phyloP scores from a whole-genome alignment of 1,284 basidiomycete genomes.

The Agroathelia rolfsii region DNA sequence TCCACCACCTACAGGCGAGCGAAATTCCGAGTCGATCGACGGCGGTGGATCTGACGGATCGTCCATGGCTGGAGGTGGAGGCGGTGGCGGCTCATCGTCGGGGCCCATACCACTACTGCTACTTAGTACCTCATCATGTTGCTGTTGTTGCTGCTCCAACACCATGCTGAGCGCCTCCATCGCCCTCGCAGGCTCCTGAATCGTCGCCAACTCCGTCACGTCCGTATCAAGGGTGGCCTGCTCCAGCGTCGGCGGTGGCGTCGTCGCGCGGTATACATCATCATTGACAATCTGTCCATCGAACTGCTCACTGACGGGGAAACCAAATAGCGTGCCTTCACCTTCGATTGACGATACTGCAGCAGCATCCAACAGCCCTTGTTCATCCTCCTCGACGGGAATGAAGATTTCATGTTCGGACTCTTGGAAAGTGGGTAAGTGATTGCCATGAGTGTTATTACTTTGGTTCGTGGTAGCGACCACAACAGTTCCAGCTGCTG shows the following conservation, averaged over 20 bases:
- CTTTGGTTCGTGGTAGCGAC: too few relatives aligned
- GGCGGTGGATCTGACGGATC: slow-evolving; percentile 79
- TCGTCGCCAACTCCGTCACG: slow-evolving; percentile 52
- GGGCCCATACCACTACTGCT: too few relatives aligned
- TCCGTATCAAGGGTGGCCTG: slow-evolving; percentile 58
- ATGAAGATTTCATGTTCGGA: slow-evolving; percentile 65
- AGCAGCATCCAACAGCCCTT: slow-evolving; percentile 23
- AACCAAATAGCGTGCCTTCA: slow-evolving; percentile 67
- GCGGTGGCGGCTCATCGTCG: slow-evolving; percentile 40
- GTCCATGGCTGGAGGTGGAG: slow-evolving; percentile 72
- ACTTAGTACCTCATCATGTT: slow-evolving; percentile 4
- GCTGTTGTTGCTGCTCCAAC: slow-evolving; percentile 40
- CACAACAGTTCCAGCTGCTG: too few relatives aligned
- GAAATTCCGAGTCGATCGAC: slow-evolving; percentile 70
- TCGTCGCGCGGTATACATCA: slow-evolving; percentile 45
- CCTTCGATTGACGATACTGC: slow-evolving; percentile 39
- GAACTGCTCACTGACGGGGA: slow-evolving; percentile 57
- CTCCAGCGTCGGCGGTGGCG: slow-evolving; percentile 63
- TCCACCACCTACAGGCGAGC: slow-evolving; percentile 49
- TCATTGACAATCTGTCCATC: slow-evolving; percentile 71
- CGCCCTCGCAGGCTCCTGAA: slow-evolving; percentile 39
- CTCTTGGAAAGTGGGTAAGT: slow-evolving; percentile 66
- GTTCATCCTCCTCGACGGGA: slow-evolving; percentile 34
- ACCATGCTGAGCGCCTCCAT: slow-evolving; percentile 51
- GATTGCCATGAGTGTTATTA: too few relatives aligned